Base-by-base conservation (phyloP, 192 early-diverging fungal genomes). In the Coemansia furcata region DNA sequence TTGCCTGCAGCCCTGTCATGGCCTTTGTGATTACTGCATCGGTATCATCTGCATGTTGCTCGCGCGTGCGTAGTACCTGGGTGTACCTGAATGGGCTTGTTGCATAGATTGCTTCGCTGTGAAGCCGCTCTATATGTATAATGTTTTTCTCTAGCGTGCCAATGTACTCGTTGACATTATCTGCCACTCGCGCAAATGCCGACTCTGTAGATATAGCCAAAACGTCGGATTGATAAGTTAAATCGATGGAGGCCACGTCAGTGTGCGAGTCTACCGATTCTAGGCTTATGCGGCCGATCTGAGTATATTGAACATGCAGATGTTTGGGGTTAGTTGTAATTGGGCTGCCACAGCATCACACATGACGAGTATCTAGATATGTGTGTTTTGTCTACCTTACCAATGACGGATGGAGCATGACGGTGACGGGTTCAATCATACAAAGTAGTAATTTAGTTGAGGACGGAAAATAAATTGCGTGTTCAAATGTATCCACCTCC, bases 51-150 rank as follows among this genome's bases (percentile, higher is more conserved):
- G 67, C 55, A 38, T 68, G 65, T 36, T 73, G 63, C 32, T 73
- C 67, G 36, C 71, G 71, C 8, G 52, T 62, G 17, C 65, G 63
- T 11, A 66, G 62, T 9, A 60, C 58, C 5, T 60, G 70, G 14
- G 54, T 65, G 71, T 74, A 60, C 36, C 46, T 67, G 61, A 55
- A 67, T 2, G 63, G 63, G 32, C 68, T 69, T 39, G 60, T 68
- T 33, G 71, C 59, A 26, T 73, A 69, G 21, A 78, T 69, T 17
- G 71, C 71, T n/a, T 73, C 67, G 36, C 55, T 39, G 55, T 73
- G 67, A 7, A 73, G 64, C 8, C 50, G 61, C 50, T 73, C 71
- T 21, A 78, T 67, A 17, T 78, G 66, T 0, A 47, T 15, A 32
- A 78, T 39, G 49, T 67, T 67, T 30, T 73, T 69, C 12, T 50